These are phyloP conservation scores for Allium fistulosum DNA, from an alignment of 106 monocot genomes.

Conservation along the genomic window DNA sequence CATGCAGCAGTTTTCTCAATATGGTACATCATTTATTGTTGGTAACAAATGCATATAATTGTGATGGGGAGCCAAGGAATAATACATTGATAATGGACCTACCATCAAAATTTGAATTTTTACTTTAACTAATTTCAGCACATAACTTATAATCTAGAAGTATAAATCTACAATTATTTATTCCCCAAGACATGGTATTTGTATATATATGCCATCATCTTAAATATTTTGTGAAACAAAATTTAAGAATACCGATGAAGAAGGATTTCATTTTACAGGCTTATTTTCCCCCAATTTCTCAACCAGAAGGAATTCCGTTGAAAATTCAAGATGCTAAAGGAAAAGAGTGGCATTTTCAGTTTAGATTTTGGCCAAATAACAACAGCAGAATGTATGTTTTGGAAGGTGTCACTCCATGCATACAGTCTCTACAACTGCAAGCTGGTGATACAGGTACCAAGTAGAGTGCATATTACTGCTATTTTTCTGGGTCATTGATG, in stretches of 20 bases:
- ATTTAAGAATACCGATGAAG: no score
- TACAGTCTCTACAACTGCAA: slow-evolving; percentile 92
- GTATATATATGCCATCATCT: no score
- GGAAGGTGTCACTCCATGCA: slow-evolving; percentile 95
- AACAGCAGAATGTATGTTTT: slow-evolving; percentile 98
- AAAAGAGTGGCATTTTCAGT: slow-evolving; percentile 94
- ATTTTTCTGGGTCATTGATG: no score
- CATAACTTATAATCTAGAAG: no score
- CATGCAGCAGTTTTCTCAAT: background rate
- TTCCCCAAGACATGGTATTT: no score
- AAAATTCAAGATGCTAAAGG: slow-evolving; percentile 90
- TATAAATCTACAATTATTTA: no score
- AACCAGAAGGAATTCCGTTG: slow-evolving; percentile 90
- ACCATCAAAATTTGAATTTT: background rate
- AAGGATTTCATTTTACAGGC: slow-evolving; percentile 32
- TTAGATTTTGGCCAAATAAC: slow-evolving; percentile 97
- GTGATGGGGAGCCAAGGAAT: background rate
- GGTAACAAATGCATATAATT: background rate
- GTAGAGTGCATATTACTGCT: no score
- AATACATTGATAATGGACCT: background rate
- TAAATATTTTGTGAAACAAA: no score
- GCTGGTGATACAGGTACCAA: slow-evolving; percentile 91
- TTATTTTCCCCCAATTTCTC: slow-evolving; percentile 97
- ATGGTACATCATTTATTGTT: background rate
- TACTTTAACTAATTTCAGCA: no score